Evolutionary conservation across 225 moss, liverwort and hornwort genomes (phyloP), one percentile per base, ranked within the genome.

Genomic region (Antitrichia curtipendula): DNA sequence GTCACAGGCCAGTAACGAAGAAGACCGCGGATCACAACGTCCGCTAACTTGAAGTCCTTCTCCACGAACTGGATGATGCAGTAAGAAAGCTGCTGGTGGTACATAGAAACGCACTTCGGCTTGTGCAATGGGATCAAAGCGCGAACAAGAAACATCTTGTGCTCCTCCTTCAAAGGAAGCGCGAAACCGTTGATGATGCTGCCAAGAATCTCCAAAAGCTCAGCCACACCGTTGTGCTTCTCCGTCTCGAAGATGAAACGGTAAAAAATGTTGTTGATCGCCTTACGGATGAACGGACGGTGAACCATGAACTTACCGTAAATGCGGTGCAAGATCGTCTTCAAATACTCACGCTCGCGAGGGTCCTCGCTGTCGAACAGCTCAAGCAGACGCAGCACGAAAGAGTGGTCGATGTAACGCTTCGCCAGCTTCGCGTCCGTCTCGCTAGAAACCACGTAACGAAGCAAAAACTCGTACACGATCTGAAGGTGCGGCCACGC

Each of bases 41-140:
- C 94, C 59, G 94, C 94, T n/a, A 94, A 78, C 88, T 93, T 92
- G 89, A 89, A 91, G 80, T 93, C 90, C 89, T 89, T 90, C 91
- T 92, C 94, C 87, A 91, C 94, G 82, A 94, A 94, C 89, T 94
- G 94, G 89, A 93, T 94, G 84, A 94, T 93, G 88, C 94, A 94
- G 87, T 94, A 94, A 85, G 94, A 94, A 84, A 94, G 91, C 94
- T 94, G 94, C 90, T 94, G 94, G 84, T 94, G 94, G 86, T 92
- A 94, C 92, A 93, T 91, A 12, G 94, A 93, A 66, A 94, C 91
- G 86, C 90, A 92, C 90, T 94, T 94, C 3, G 92, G 92, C 87
- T 94, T 94, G 91, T 94, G 94, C 91, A 94, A 69, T 73, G 94
- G 94, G 57, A 93, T 90, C 90, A 94, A 90, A 28, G 92, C 94